These are phyloP conservation scores for Alternaria longipes DNA, from an alignment of 2,329 filamentous ascomycete species.

Conservation along the genomic window DNA sequence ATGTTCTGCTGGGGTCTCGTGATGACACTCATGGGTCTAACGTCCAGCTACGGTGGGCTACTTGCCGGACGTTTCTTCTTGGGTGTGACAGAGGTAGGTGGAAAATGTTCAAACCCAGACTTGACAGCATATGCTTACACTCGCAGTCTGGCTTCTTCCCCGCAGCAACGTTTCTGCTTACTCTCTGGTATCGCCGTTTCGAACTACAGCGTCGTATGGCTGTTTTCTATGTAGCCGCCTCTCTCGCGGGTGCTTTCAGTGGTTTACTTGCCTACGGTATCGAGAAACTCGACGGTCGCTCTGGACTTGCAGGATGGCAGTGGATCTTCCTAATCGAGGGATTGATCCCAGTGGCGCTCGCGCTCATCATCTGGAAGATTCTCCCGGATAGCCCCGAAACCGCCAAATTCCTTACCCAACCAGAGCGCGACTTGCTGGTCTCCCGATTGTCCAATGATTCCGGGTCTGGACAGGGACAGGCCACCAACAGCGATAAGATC, in stretches of 20 bases:
- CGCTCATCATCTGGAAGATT: constrained; percentile 61
- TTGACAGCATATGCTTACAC: constrained; percentile 18
- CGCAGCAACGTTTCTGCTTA: constrained; percentile 63
- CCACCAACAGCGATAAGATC: constrained; percentile 60
- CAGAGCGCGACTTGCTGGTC: constrained; percentile 46
- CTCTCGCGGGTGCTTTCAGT: constrained; percentile 47
- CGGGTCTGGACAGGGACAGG: constrained; percentile 54
- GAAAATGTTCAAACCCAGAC: neutral
- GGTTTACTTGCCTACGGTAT: constrained; percentile 49
- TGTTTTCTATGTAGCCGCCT: constrained; percentile 47
- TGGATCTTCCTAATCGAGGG: constrained; percentile 46
- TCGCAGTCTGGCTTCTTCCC: constrained; percentile 66
- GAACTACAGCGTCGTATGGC: constrained; percentile 49
- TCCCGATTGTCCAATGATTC: constrained; percentile 54
- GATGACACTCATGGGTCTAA: constrained; percentile 56
- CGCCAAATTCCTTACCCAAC: constrained; percentile 50
- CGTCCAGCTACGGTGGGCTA: constrained; percentile 58
- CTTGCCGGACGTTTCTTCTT: constrained; percentile 58
- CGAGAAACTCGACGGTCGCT: constrained; percentile 42
- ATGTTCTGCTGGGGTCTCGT: constrained; percentile 54
- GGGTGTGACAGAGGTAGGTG: constrained; percentile 49
- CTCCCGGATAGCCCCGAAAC: constrained; percentile 61
- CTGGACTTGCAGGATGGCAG: constrained; percentile 44
- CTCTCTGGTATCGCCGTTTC: constrained; percentile 48
- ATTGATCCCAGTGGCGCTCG: constrained; percentile 47